Evolutionary conservation across 345 rosid genomes (phyloP).

Genomic region (Mangifera indica): DNA sequence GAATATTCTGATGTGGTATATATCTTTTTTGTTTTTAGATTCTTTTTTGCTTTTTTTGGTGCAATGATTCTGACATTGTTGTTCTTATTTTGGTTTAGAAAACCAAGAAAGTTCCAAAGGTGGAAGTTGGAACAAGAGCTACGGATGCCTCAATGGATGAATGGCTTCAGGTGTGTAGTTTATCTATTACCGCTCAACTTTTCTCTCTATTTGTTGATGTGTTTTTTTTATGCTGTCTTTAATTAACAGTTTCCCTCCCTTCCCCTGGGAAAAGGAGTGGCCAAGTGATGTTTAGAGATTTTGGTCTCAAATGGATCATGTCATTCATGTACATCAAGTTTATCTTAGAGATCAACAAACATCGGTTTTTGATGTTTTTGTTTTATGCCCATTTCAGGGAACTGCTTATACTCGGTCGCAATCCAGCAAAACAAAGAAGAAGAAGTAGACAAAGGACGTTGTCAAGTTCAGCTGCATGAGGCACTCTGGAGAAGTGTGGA

Average conservation of each 20-base stretch:
- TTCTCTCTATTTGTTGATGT: neutral
- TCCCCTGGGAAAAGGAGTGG: neutral
- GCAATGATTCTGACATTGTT: neutral
- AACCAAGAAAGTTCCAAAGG: slow-evolving; percentile 74
- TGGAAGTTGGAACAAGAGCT: slow-evolving; percentile 77
- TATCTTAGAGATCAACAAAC: neutral
- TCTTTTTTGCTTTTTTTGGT: neutral
- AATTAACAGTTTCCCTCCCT: neutral
- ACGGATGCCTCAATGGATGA: slow-evolving; percentile 80
- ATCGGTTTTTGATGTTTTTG: neutral
- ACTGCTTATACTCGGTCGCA: slow-evolving; percentile 56
- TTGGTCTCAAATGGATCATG: neutral
- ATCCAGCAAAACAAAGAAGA: slow-evolving; percentile 73
- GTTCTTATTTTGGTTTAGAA: slow-evolving; percentile 42
- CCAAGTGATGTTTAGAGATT: neutral
- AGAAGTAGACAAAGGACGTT: slow-evolving; percentile 48
- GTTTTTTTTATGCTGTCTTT: neutral
- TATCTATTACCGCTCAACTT: neutral
- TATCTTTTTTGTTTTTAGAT: no score
- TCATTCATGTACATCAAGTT: neutral
- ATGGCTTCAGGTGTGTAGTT: slow-evolving; percentile 78
- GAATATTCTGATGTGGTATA: neutral
- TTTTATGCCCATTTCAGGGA: slow-evolving; percentile 45
- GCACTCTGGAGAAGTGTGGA: slow-evolving; percentile 20
- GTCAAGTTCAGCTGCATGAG: slow-evolving; percentile 12